Evolutionary conservation across 2,329 filamentous ascomycete genomes (phyloP), one percentile per base, ranked within the genome.

Genomic region (Colletotrichum graminicola): DNA sequence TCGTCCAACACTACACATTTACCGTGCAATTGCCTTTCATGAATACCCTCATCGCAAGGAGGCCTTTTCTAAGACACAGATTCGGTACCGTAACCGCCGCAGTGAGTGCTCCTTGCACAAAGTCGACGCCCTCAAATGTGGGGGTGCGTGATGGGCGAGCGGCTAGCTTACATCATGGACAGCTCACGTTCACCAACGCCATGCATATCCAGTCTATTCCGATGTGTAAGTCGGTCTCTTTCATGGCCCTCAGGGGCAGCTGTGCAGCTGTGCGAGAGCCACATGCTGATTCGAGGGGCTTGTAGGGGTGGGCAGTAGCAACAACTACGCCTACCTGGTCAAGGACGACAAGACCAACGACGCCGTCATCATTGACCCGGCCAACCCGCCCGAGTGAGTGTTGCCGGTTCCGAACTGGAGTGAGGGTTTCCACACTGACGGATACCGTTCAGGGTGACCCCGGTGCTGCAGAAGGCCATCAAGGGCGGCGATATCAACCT

Each of bases 181-280:
- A 82, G 81, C 77, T 77, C 69, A 75, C 76, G 62, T 75, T 74
- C 69, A 69, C 77, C 65, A 87, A 87, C 83, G 83, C 84, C 75
- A 96, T 96, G 93, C 93, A 95, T 89, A 92, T 95, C 84, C 89
- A 93, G 82, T 93, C 92, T 76, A 95, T 96, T 82, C 93, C 93
- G 68, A 95, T 96, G 93, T 95, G 93, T 94, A 89, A 78, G 90
- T 85, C 73, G 55, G n/a, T 6, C 11, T 12, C 29, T 11, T 21
- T 21, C 29, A n/a, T 14, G 36, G 0, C 6, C 36, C 7, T 18
- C 2, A 14, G 5, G n/a, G 3, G 23, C 6, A 18, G 36, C 1
- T 18, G 14, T 11, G 6, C 10, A 23, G 18, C 43, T 45, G 1
- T 54, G n/a, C 26, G 21, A 47, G 77, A 75, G 71, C 77, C 75